Evolutionary conservation across 139 green algal species (phyloP).

Genomic region (Micromonas commoda): DNA sequence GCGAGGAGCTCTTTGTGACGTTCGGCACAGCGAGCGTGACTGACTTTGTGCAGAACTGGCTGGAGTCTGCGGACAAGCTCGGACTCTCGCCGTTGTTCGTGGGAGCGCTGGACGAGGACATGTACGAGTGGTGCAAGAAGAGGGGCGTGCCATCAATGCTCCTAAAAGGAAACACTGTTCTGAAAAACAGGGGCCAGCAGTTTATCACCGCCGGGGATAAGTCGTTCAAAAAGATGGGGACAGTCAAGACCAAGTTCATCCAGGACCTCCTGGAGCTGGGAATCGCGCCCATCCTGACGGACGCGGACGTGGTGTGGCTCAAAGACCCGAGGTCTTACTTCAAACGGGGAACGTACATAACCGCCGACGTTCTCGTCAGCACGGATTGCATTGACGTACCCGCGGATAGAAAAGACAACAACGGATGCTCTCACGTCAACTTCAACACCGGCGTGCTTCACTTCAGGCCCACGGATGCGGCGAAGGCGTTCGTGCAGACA

Average conservation of each 20-base stretch:
- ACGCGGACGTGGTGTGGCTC: constrained; percentile 42
- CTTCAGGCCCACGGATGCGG: constrained; percentile 13
- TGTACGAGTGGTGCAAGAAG: neutral
- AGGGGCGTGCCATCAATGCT: constrained; percentile 6
- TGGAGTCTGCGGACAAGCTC: constrained; percentile 24
- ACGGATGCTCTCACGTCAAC: constrained; percentile 20
- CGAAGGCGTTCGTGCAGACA: constrained; percentile 25
- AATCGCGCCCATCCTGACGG: constrained; percentile 32
- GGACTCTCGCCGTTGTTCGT: constrained; percentile 34
- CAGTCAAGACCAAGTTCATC: constrained; percentile 39
- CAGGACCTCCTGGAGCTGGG: constrained; percentile 32
- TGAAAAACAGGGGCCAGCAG: neutral
- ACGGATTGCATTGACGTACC: constrained; percentile 32
- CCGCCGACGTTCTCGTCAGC: constrained; percentile 32
- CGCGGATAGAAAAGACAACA: neutral
- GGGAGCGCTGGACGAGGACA: constrained; percentile 35
- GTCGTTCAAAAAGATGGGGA: constrained; percentile 43
- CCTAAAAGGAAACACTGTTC: neutral
- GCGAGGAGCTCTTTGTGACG: constrained; percentile 29
- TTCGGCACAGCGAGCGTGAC: constrained; percentile 32
- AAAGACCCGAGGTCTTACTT: constrained; percentile 24
- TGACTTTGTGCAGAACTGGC: constrained; percentile 39
- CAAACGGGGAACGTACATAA: constrained; percentile 17
- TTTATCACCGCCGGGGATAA: constrained; percentile 26
- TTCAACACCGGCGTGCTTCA: constrained; percentile 35